Evolutionary conservation across 208 protist genomes (phyloP), one percentile per base, ranked within the genome.

Genomic region (Leishmania aethiopica): DNA sequence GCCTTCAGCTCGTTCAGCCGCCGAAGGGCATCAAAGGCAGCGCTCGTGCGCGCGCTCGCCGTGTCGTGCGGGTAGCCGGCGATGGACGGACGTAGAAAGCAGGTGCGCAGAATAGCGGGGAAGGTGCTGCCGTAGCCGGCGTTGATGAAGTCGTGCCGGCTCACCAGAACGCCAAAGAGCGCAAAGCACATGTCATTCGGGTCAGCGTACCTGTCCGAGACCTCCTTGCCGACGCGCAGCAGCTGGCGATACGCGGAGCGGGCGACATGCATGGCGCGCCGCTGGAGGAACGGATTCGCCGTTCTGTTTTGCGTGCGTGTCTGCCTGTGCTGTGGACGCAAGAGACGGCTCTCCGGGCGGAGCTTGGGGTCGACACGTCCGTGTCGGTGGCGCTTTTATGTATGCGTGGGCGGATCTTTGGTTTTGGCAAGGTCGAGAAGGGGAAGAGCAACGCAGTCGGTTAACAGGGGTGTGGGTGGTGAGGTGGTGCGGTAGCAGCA

Each of bases 181-280:
- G 90, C 87, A 49, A 93, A 96, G 84, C 88, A 93, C 45, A 95
- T 55, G 69, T 96, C 87, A 59, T 92, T 86, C 1, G 86, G 86
- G n/a, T 93, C 90, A 6, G 75, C 47, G 75, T 94, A 94, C 22
- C 67, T 79, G 42, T 83, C 75, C 0, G 81, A 87, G 0, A 84
- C 84, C 57, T 59, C 85, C 11, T 78, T 81, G 35, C 84, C 74
- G 17, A 86, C 85, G 19, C 91, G 89, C 10, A 97, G 87, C 19
- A 97, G 84, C 72, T 95, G 91, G 5, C 94, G 90, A 77, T 97
- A 97, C 6, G 87, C 80, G 10, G 88, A 90, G 22, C 90, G 86
- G 8, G 90, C 91, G 42, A 95, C 83, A 66, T 88, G 91, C 94
- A 96, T 95, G 35, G 73, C 45, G n/a, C 37, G 25, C 42, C 28